Evolutionary conservation across 371 early-diverging fungal genomes (phyloP), one percentile per base, ranked within the genome.

Genomic region (Apophysomyces elegans): DNA sequence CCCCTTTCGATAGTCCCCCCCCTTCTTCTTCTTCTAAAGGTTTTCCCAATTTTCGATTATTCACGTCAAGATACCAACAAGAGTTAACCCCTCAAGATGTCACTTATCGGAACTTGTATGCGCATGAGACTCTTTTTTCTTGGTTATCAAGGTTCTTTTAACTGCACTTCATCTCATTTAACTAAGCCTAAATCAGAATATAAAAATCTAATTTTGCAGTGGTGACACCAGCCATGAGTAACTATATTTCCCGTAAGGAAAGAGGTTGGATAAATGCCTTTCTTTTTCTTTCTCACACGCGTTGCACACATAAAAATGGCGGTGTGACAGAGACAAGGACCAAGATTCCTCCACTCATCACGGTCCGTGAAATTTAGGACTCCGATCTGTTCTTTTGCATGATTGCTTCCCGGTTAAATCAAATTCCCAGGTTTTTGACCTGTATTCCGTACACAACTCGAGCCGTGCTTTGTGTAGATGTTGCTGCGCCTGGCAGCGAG

Each of bases 171-270:
- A 50, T 26, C 18, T 18, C 21, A 26, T 18, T 26, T 50, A 50
- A n/a, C n/a, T 11, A 21, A 50, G 54, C 54, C 54, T 50, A 50
- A 50, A 50, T 50, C 54, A 50, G 54, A 50, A 50, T 50, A 16
- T 21, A n/a, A 4, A 14, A 21, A 26, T 9, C 21, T 5, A 50
- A 50, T 21, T 41, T 41, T 50, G 21, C 21, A 18, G 21, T n/a
- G n/a, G 54, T 50, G 21, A 21, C 54, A 32, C 54, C 8, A 50
- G 21, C 18, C 54, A 50, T 21, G 21, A 26, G 54, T 18, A 50
- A 50, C 8, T 50, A 26, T 26, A 50, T 50, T 11, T 50, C 18
- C 8, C 9, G 54, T 21, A 18, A 50, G 21, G 54, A 8, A 50
- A 50, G 4, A 21, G 9, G 9, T 21, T 14, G 18, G 47, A 47